These are phyloP conservation scores for Pythium phragmiticola DNA, from an alignment of 352 stramenopile genomes.

Conservation along the genomic window DNA sequence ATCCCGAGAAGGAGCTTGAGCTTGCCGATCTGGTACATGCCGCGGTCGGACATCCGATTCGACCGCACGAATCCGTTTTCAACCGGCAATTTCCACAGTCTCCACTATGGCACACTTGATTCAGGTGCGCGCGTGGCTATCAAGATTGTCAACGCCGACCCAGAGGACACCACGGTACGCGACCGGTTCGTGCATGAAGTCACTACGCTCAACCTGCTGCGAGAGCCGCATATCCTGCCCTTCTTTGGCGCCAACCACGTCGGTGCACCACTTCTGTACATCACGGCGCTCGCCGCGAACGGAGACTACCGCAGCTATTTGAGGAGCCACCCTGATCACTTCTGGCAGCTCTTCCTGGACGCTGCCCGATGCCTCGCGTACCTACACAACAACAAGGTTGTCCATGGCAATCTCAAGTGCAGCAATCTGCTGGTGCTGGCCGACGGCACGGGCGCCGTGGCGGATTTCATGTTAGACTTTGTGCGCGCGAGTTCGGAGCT, in stretches of 20 bases:
- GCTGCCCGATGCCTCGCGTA: slow-evolving; percentile 22
- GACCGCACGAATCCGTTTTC: slow-evolving; percentile 24
- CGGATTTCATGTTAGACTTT: slow-evolving; percentile 36
- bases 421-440: slow-evolving; percentile 34
- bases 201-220: background rate
- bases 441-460: slow-evolving; percentile 30
- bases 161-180: slow-evolving; percentile 1
- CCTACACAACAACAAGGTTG: slow-evolving; percentile 32
- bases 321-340: background rate
- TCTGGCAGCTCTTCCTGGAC: slow-evolving; percentile 28
- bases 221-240: slow-evolving; percentile 24
- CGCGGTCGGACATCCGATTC: slow-evolving; percentile 22
- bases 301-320: slow-evolving; percentile 19
- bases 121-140: slow-evolving; percentile 25
- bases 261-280: slow-evolving; percentile 6
- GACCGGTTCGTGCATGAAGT: slow-evolving; percentile 9
- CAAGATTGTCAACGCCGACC: slow-evolving; percentile 16
- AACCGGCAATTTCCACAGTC: slow-evolving; percentile 11
- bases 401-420: slow-evolving; percentile 43
- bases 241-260: slow-evolving; percentile 22
- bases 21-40: slow-evolving; percentile 26
- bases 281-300: slow-evolving; percentile 1
- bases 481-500: slow-evolving; percentile 26
- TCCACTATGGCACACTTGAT: slow-evolving; percentile 23
- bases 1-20: background rate